phyloP scores from a whole-genome alignment of 441 rosid genomes.

The Syzygium syzygioides region DNA sequence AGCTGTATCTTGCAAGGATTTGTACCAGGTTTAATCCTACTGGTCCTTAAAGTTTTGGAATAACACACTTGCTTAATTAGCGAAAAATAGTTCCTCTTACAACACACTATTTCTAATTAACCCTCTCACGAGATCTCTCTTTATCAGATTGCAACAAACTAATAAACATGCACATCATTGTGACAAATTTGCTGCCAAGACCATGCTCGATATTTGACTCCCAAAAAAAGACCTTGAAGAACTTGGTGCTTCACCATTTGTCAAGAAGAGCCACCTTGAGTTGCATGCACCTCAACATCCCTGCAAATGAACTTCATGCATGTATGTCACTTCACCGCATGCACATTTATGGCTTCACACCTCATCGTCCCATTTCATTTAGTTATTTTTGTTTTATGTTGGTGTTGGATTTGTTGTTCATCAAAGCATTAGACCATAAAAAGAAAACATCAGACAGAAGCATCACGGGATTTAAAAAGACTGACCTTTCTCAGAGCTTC shows the following conservation, averaged over 20 bases:
- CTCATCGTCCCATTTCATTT: background rate
- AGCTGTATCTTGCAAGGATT: background rate
- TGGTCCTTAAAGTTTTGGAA: background rate
- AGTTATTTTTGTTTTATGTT: background rate
- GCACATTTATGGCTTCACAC: background rate
- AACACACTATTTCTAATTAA: background rate
- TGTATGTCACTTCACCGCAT: background rate
- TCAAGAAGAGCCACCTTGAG: background rate
- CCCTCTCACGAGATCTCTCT: background rate
- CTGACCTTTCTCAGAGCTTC: background rate
- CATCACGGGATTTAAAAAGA: background rate
- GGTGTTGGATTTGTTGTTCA: background rate
- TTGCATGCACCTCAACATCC: background rate
- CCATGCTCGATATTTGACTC: background rate
- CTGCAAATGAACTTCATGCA: background rate
- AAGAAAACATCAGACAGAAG: background rate
- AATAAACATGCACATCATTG: background rate
- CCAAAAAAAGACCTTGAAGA: background rate
- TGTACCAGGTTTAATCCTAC: background rate
- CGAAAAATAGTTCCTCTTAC: background rate
- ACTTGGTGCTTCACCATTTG: background rate
- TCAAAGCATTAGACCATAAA: background rate
- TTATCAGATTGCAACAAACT: background rate
- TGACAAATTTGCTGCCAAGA: background rate
- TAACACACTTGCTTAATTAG: background rate